Evolutionary conservation across 495 filamentous ascomycete species (phyloP), one percentile per base, ranked within the genome.

Genomic region (Penicillium egyptiacum): DNA sequence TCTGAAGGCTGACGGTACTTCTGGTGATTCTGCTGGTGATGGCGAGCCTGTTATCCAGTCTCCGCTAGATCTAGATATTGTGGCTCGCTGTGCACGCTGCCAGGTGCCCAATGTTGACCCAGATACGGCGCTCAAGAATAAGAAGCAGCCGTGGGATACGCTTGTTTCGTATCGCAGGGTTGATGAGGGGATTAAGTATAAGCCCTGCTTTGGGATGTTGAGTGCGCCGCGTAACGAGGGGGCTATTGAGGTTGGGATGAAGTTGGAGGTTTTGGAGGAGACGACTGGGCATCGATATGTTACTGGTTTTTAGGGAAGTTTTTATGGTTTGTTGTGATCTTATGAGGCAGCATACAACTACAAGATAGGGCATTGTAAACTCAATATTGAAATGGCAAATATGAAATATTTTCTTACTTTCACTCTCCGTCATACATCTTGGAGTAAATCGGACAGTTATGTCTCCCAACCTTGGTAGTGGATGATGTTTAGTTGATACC

Each of bases 61-160:
- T 28, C 50, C 58, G 1, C 53, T 79, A 23, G 73, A 70, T 39
- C 44, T 82, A 40, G 81, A 85, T 66, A 83, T 93, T 28, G 85
- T 89, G 2, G 87, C 86, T 57, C 80, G 88, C 16, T 92, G 88
- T 16, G 81, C 83, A 6, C 82, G 92, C 35, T 96, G 92, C 67
- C 89, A 87, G 60, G 76, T 96, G 52, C 92, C 92, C 11, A 96
- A 96, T 68, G 87, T 92, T 3, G 80, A 95, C 72, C 90, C 81
- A 11, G 77, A 78, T 4, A 89, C 84, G 3, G 93, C 89, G 2
- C 59, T 79, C 17, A 85, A 84, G 59, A 88, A 96, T 69, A 71
- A 72, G 12, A 81, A 75, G 22, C 87, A 98, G 75, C 92, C 93
- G 14, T 88, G 90, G 73, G 76, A 78, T 60, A 89, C 88, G 6